Conservation (phyloP, 768 basidiomycete species). For the Naematelia encephala region DNA sequence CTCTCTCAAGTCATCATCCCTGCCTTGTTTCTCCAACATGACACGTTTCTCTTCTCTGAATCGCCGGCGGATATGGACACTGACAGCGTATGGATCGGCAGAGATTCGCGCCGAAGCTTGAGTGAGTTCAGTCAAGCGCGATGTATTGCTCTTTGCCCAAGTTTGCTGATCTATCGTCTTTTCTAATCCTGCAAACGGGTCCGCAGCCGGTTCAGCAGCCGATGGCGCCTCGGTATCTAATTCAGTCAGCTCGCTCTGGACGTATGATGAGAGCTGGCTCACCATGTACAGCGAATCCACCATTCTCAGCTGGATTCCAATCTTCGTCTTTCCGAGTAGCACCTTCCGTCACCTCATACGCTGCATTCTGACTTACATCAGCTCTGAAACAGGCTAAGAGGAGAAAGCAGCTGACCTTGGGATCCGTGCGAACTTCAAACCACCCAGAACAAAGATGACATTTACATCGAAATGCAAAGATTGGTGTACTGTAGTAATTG, state of each 20-base stretch:
- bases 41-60: conserved; percentile 86
- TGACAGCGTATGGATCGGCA: conserved; percentile 80
- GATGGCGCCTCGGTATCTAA: conserved; percentile 67
- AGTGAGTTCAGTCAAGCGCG: conserved; percentile 77
- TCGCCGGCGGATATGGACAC: conserved; percentile 67
- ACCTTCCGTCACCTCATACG: conserved; percentile 86
- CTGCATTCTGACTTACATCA: conserved; percentile 69
- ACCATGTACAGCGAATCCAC: conserved; percentile 87
- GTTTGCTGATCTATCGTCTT: conserved; percentile 77
- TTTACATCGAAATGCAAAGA: conserved; percentile 94
- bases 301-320: conserved; percentile 95
- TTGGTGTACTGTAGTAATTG: conserved; percentile 88
- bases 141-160: conserved; percentile 68
- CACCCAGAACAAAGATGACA: conserved; percentile 93
- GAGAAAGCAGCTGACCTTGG: conserved; percentile 62
- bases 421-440: conserved; percentile 98
- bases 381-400: not conserved
- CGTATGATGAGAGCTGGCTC: conserved; percentile 11
- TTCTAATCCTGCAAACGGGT: conserved; percentile 84
- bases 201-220: conserved; percentile 57
- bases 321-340: conserved; percentile 94
- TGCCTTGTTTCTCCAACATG: conserved; percentile 63
- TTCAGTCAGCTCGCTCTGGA: not conserved
- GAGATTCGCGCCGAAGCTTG: conserved; percentile 72
- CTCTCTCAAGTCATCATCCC: conserved; percentile 68